phyloP scores from a whole-genome alignment of 78 protist species.

The Isochrysis galbana region DNA sequence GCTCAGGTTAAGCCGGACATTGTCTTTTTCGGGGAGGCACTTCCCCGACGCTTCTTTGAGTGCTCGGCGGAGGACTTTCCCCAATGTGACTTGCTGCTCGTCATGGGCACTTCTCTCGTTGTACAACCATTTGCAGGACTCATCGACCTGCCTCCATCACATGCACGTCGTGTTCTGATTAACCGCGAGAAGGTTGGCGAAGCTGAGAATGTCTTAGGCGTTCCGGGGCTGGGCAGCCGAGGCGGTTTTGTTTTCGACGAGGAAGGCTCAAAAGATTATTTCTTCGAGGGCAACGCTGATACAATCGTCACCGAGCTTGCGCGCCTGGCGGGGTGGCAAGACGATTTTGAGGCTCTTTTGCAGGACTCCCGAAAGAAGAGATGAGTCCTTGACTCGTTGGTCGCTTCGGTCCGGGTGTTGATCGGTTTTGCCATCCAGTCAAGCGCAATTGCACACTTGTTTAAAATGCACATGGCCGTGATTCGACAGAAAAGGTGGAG shows the following conservation, averaged over 20 bases:
- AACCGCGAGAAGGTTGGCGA: conserved; percentile 62
- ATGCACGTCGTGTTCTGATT: conserved; percentile 72
- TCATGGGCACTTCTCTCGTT: conserved; percentile 55
- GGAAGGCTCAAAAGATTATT: no score
- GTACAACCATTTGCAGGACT: conserved; percentile 33
- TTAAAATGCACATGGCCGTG: no score
- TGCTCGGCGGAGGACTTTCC: not conserved
- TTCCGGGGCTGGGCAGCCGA: not conserved
- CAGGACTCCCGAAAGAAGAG: no score
- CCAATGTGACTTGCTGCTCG: conserved; percentile 41
- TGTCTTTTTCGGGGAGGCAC: conserved; percentile 66
- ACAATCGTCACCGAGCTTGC: not conserved
- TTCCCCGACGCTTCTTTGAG: conserved; percentile 18
- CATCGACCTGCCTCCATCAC: not conserved
- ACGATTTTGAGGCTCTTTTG: not conserved
- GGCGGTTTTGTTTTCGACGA: not conserved
- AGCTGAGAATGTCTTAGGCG: conserved; percentile 26
- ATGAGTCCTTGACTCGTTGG: no score
- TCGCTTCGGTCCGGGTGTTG: no score
- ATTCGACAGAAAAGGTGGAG: no score
- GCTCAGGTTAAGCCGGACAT: conserved; percentile 58
- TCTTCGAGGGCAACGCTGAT: not conserved
- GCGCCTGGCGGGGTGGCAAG: not conserved
- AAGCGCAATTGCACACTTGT: no score
- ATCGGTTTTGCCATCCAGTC: no score